Evolutionary conservation across 495 filamentous ascomycete genomes (phyloP), one percentile per base, ranked within the genome.

Genomic region (Thermothielavioides terrestris): DNA sequence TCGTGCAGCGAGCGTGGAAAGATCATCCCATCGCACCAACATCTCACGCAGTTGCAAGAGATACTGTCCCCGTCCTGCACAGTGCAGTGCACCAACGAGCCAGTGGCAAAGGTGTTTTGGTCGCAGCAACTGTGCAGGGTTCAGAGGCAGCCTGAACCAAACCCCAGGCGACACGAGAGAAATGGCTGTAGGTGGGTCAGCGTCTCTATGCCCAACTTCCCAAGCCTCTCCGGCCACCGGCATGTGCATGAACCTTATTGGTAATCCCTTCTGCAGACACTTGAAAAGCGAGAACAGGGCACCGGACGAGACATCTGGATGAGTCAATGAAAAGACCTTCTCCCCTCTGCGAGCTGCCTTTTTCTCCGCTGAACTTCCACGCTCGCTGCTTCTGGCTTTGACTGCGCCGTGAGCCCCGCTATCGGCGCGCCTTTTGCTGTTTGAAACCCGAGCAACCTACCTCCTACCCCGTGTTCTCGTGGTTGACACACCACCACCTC

Each of bases 381-480:
- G 31, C 31, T 44, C 5, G 21, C 31, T n/a, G 6, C 15, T 30
- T 31, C n/a, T 25, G 32, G 4, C n/a, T 26, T 15, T 21, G 21
- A 34, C 15, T 42, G 46, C 20, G 26, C 36, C 35, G 15, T 34
- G 27, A n/a, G 36, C 46, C 37, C 46, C 46, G 37, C 37, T 49
- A 42, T 42, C 46, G 20, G 37, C 45, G 12, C n/a, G n/a, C n/a
- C n/a, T n/a, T n/a, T n/a, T n/a, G n/a, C n/a, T n/a, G 25, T 42
- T 42, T 42, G 46, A 49, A 49, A 41, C 37, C 26, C 2, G 44
- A 47, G 22, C n/a, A n/a, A n/a, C n/a, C n/a, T n/a, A n/a, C n/a
- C n/a, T n/a, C n/a, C n/a, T 40, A 34, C 34, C 32, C 44, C 44
- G 14, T 38, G 44, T 20, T 47, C 14, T 2, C 10, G n/a, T n/a